Conservation (phyloP, 2,329 filamentous ascomycete genomes). For the Cladosporium halotolerans region DNA sequence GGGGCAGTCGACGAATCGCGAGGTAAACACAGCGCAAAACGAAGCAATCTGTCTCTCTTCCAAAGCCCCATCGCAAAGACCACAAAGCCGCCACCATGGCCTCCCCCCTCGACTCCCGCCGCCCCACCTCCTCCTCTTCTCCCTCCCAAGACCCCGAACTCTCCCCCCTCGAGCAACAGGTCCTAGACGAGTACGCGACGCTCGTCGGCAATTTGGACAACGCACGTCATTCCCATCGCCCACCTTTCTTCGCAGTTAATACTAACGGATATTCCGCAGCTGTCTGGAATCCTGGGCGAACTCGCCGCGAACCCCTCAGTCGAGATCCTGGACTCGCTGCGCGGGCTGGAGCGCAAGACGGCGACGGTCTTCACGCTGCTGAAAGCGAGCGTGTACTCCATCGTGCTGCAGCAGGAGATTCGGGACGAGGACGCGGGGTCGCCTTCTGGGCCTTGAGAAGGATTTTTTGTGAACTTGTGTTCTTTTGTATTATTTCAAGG, state of each 20-base stretch:
- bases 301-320: constrained; percentile 59
- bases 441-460: neutral
- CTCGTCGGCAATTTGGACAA: constrained; percentile 87
- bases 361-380: constrained; percentile 90
- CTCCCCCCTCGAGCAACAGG: constrained; percentile 69
- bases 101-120: constrained; percentile 1
- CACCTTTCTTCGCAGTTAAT: constrained; percentile 24
- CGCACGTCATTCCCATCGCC: constrained; percentile 55
- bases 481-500: too few species aligned
- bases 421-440: constrained; percentile 52
- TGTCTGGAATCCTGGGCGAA: constrained; percentile 56
- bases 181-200: constrained; percentile 87
- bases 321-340: constrained; percentile 77
- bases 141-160: constrained; percentile 21
- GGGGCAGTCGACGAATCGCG: neutral
- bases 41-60: neutral
- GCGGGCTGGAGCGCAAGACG: constrained; percentile 88
- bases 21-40: neutral
- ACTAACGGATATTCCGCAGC: constrained; percentile 26
- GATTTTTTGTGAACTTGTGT: too few species aligned
- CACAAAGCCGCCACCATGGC: neutral
- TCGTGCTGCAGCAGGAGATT: constrained; percentile 96
- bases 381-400: constrained; percentile 97
- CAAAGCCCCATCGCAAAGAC: neutral
- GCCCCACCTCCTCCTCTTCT: neutral